Evolutionary conservation across 805 yeast genomes (phyloP).

Genomic region (Nakazawaea wickerhamii): DNA sequence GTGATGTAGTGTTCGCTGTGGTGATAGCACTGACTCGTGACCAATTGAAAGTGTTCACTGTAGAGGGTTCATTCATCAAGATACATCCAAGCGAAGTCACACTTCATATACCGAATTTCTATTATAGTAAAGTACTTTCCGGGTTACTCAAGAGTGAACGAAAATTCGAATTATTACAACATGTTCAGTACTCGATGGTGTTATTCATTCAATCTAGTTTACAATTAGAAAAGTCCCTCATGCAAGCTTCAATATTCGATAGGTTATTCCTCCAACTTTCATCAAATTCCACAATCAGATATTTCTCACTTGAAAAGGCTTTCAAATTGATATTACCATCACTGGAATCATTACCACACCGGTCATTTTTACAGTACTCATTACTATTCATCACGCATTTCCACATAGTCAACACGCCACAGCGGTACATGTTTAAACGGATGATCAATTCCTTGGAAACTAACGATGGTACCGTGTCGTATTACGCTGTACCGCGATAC

Average conservation of each 20-base stretch:
- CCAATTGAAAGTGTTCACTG: conserved; percentile 25
- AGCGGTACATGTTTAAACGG: neutral
- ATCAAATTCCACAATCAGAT: conserved; percentile 2
- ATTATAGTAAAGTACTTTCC: conserved; percentile 21
- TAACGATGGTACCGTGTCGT: no score
- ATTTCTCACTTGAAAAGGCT: neutral
- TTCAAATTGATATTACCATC: neutral
- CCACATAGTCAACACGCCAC: conserved; percentile 1
- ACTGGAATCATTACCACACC: neutral
- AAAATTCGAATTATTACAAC: conserved; percentile 19
- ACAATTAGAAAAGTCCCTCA: conserved; percentile 13
- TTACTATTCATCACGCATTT: conserved; percentile 4
- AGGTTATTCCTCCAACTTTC: conserved; percentile 6
- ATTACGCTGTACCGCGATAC: conserved; percentile 5
- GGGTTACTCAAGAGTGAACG: neutral
- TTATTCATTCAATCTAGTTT: conserved; percentile 23
- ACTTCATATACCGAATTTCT: conserved; percentile 26
- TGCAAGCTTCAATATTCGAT: neutral
- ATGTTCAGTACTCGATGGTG: conserved; percentile 24
- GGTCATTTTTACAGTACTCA: neutral
- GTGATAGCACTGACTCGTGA: neutral
- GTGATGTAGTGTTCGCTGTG: neutral
- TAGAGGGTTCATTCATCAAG: conserved; percentile 25
- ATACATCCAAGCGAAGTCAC: conserved; percentile 28
- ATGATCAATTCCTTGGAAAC: no score